These are phyloP conservation scores for Pseudocercospora fuligena DNA, from an alignment of 2,329 filamentous ascomycete species.

Conservation along the genomic window DNA sequence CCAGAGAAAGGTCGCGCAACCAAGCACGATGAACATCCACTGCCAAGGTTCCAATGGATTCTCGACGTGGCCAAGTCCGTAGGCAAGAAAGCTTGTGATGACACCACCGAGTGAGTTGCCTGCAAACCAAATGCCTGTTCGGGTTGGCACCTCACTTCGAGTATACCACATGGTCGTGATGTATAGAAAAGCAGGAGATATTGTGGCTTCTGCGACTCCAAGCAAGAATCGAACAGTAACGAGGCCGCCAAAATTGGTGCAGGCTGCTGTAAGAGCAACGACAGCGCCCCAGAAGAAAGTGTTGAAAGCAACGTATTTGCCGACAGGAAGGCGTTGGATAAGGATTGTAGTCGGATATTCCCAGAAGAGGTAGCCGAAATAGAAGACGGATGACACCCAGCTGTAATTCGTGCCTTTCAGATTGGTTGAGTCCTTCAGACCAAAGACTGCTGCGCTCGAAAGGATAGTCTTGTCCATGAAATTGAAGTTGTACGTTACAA, in stretches of 20 bases:
- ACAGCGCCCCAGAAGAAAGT: slow-evolving; percentile 42
- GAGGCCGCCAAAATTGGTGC: slow-evolving; percentile 42
- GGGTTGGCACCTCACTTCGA: slow-evolving; percentile 37
- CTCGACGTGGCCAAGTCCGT: slow-evolving; percentile 34
- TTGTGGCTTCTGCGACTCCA: slow-evolving; percentile 42
- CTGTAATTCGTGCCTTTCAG: slow-evolving; percentile 26
- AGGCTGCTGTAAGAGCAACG: slow-evolving; percentile 42
- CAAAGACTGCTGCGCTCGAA: slow-evolving; percentile 28
- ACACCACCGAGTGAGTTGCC: slow-evolving; percentile 28
- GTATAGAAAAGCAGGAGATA: slow-evolving; percentile 47
- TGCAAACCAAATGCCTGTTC: slow-evolving; percentile 31
- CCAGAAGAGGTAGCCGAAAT: slow-evolving; percentile 30
- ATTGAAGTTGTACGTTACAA: slow-evolving; percentile 30
- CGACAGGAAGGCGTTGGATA: slow-evolving; percentile 26
- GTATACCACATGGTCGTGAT: slow-evolving; percentile 46
- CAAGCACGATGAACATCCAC: slow-evolving; percentile 39
- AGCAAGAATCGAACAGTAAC: slow-evolving; percentile 45
- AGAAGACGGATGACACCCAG: slow-evolving; percentile 27
- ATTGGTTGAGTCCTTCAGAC: slow-evolving; percentile 23
- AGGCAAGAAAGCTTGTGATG: slow-evolving; percentile 33
- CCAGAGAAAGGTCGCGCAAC: slow-evolving; percentile 26
- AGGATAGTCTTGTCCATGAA: slow-evolving; percentile 33
- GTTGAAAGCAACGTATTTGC: slow-evolving; percentile 26
- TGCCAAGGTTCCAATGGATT: slow-evolving; percentile 38
- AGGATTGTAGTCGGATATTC: slow-evolving; percentile 28